Evolutionary conservation across 2,329 filamentous ascomycete species (phyloP), one percentile per base, ranked within the genome.

Genomic region (Cladosporium sphaerospermum): DNA sequence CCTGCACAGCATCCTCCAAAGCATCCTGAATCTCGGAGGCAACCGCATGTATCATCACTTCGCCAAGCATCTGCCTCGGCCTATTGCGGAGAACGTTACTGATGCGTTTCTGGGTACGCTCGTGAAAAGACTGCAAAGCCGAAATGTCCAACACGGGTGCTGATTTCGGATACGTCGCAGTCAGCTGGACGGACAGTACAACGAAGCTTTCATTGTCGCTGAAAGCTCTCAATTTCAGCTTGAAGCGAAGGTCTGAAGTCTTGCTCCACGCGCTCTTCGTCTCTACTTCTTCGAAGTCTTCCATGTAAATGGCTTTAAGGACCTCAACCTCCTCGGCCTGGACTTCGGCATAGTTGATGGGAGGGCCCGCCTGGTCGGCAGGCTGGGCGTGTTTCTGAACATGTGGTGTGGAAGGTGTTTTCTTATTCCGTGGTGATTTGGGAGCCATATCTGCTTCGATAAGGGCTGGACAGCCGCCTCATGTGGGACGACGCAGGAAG

Each of bases 121-220:
- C 85, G 41, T 83, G 83, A 52, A 96, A 74, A 42, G 80, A 77
- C 23, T 77, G 75, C 40, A 83, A 73, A 52, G 83, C 77, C 58
- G 87, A 85, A 42, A 95, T 66, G 4, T 79, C 82, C 11, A 96
- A 72, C 9, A 89, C 73, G 1, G 91, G 91, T 1, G 83, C 74
- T 1, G 89, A 87, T 66, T 89, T 95, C 3, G 92, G 93, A 67
- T 97, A 97, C 0, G 91, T 95, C 6, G 90, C 87, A 8, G 89
- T 93, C 59, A 97, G 75, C 53, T 88, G 85, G 49, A 95, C 89
- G 45, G 81, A 78, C n/a, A 97, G 72, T 2, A 82, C 83, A 37
- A 90, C 76, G 23, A 78, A 78, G 56, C 89, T 80, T 45, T 90
- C 85, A 36, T 83, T 78, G 63, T 93, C 86, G 0, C 83, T 84